Evolutionary conservation across 345 rosid genomes (phyloP).

Genomic region (Lumnitzera racemosa): DNA sequence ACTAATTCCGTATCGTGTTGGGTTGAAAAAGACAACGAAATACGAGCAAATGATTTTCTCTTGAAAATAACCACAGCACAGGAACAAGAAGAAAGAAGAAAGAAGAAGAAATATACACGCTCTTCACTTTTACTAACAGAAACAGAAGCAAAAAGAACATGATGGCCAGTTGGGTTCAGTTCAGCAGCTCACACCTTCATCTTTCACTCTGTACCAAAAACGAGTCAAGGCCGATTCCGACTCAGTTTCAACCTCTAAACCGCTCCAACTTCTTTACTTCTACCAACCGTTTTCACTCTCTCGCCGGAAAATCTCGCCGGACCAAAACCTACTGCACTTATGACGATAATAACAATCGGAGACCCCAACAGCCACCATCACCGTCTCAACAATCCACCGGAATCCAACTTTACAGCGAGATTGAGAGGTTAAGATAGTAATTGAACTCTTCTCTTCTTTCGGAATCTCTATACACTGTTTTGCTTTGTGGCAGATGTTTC

Average conservation of each 20-base stretch:
- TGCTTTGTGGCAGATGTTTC: background rate
- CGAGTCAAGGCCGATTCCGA: constrained; percentile 6
- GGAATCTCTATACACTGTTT: background rate
- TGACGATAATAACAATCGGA: constrained; percentile 18
- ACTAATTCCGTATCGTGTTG: too few species aligned
- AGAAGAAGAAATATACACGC: constrained; percentile 5
- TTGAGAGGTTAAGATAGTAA: constrained; percentile 51
- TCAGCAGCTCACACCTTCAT: constrained; percentile 1
- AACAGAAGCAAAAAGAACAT: background rate
- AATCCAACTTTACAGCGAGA: constrained; percentile 68
- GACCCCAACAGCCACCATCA: constrained; percentile 9
- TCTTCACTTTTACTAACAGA: background rate
- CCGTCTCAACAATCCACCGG: constrained; percentile 38
- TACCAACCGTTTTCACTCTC: constrained; percentile 2
- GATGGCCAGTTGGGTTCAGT: constrained; percentile 10
- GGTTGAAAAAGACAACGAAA: too few species aligned
- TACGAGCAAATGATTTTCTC: too few species aligned
- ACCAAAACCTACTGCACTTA: constrained; percentile 27
- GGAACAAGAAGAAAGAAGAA: background rate
- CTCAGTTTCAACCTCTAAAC: constrained; percentile 2
- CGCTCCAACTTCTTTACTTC: background rate
- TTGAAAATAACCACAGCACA: too few species aligned
- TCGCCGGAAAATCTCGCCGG: constrained; percentile 4
- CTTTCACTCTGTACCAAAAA: constrained; percentile 2
- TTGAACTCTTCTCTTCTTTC: background rate